Base-by-base conservation (phyloP, 345 rosid species). In the Salix viminalis region DNA sequence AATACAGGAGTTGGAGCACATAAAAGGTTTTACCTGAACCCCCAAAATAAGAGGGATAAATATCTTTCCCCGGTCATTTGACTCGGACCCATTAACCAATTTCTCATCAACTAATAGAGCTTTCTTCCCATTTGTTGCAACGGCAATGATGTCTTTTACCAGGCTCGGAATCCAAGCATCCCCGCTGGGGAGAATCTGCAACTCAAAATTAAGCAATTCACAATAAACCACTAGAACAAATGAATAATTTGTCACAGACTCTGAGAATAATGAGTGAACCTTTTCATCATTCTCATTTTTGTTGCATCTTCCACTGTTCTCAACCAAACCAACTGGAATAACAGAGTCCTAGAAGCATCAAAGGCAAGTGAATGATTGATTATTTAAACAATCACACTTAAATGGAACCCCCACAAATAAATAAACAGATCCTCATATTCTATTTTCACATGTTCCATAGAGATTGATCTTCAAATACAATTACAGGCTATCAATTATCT, bases 271-370 rank as follows among this genome's bases (percentile, higher is more conserved):
- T 30, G 50, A 71, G 26, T 60, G 73, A 75, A 90, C 97, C 95
- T 92, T 92, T 83, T 92, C 95, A 41, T 89, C 92, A 34, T 39
- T 77, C 46, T 87, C 97, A 54, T 92, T 92, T 87, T 90, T 92
- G 77, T 79, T 92, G 91, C 97, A 92, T 87, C 93, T 88, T 74
- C 95, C 92, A 56, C 95, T 92, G 81, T 92, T 92, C 86, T 92
- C 97, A 41, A 89, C 92, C 87, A 89, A 87, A 41, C 87, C 87
- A 71, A 86, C 93, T 30, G 84, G 85, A 73, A 90, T 78, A 60
- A 82, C 75, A 77, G 75, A 82, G 34, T 84, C 83, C 97, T 92
- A 73, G 81, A 87, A 61, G 52, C 81, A 82, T 32, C 61, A 71
- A 80, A 79, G 8, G 41, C 50, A 24, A n/a, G 10, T 7, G 26